Evolutionary conservation across 2,329 filamentous ascomycete genomes (phyloP), one percentile per base, ranked within the genome.

Genomic region (Ophioceras dolichostomum): DNA sequence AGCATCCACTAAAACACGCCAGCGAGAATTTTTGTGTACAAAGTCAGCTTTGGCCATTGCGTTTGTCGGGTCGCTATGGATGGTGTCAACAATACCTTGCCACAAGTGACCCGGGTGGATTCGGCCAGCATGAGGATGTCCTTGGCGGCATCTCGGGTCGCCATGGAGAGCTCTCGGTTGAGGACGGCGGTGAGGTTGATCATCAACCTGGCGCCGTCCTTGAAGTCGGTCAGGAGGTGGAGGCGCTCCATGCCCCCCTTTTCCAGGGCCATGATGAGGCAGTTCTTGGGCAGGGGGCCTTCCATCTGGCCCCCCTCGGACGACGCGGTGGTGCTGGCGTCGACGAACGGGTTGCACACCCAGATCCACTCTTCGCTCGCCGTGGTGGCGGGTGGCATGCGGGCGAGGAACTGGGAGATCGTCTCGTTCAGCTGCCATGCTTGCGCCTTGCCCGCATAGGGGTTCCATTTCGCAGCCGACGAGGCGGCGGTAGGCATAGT

Each of bases 1-100:
- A 89, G 52, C 76, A 88, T 81, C 83, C 83, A 88, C 74, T 82
- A 26, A 32, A 29, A 16, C 47, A 12, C n/a, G n/a, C n/a, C n/a
- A n/a, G n/a, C n/a, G n/a, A n/a, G n/a, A n/a, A n/a, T n/a, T n/a
- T 54, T 44, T 1, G 18, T 9, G 10, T 31, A n/a, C n/a, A n/a
- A n/a, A n/a, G 37, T 39, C 3, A 47, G 43, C 12, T 32, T n/a
- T n/a, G 27, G 2, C 43, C 40, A 4, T 48, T 43, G 32, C 55
- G 56, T 7, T 48, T 28, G 51, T 61, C 51, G 10, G 10, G 12
- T 12, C 4, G 3, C 52, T 46, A 51, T n/a, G n/a, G n/a, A n/a
- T n/a, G n/a, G n/a, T n/a, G n/a, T n/a, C n/a, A n/a, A n/a, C n/a
- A n/a, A 31, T 4, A 73, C 76, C 66, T 89, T 91, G 37, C 84